Evolutionary conservation across 2,329 filamentous ascomycete species (phyloP), one percentile per base, ranked within the genome.

Genomic region (Polychaeton citri): DNA sequence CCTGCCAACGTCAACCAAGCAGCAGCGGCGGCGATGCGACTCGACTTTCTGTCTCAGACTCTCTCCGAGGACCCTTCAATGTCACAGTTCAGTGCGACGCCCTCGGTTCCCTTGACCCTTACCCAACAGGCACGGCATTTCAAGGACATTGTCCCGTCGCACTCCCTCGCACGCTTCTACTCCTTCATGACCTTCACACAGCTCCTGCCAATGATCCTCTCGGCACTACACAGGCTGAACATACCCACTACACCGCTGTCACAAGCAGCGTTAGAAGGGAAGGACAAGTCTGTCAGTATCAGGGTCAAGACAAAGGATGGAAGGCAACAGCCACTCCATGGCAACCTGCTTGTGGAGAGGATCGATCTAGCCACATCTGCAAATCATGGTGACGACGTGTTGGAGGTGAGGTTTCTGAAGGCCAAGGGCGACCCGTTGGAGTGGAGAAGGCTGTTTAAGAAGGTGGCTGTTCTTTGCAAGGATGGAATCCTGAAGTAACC

Each of bases 361-460:
- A 68, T 79, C 44, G 71, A 63, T 2, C 65, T 68, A 36, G 68
- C 79, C 44, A 71, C 63, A 1, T 65, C 68, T 36, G 62, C 46
- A 4, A 40, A 40, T 3, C 33, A 32, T 8, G 61, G 45, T 63
- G 44, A 66, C 33, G 79, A 81, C 41, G 60, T 88, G 20, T 69
- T 87, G 17, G 87, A 95, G 57, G 82, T 95, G 19, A 72, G 85
- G 35, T 96, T 98, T 55, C 74, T 92, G 46, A 98, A 98, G 63
- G 72, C 83, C 36, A 95, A 94, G 63, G 90, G 90, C 5, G 90
- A 98, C 64, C 90, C 90, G 4, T 63, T 98, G 34, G 88, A 96
- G 64, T 98, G 92, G 90, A 74, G 90, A 41, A 69, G 90, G 21
- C 85, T 98, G 56, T 98, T 98, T 68, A 98, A 98, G 63, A 87